Evolutionary conservation across 192 early-diverging fungal species (phyloP), one percentile per base, ranked within the genome.

Genomic region (Coemansia asiatica): DNA sequence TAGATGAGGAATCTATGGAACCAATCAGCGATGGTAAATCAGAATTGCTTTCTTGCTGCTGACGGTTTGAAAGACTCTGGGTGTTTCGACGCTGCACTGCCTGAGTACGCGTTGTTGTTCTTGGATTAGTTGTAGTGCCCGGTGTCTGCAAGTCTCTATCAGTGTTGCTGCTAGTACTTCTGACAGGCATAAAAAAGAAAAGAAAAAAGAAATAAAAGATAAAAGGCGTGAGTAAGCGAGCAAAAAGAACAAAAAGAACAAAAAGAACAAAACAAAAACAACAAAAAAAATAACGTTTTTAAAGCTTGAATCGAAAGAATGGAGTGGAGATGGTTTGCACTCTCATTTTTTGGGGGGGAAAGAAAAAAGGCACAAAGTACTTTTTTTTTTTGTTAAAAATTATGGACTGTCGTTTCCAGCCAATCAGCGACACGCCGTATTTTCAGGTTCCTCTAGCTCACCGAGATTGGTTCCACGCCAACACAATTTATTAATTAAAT

Each of bases 41-140:
- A 1, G 58, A 47, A n/a, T 28, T 53, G 55, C 55, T 66, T 55
- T 66, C 64, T 31, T 47, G 40, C 40, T 26, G 59, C 40, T 60
- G 59, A 15, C 61, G 25, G 18, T 28, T 23, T 12, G 27, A 29
- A 36, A 22, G 49, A 26, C 62, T 31, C 29, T 64, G 62, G 12
- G 51, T 68, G 53, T 49, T 63, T 46, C 68, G 68, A 25, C 68
- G 68, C 51, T 69, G 68, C 8, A 69, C 56, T 44, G 61, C 21
- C 53, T 61, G 56, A 23, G 58, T 48, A 18, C 51, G 66, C 21
- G 66, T 12, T 23, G 66, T 12, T 23, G 25, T 33, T 46, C n/a
- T 53, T 28, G 16, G 56, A 19, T 35, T 22, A 21, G 31, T 58
- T 33, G 23, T 40, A 6, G 10, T 58, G 44, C 2, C 26, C 21